phyloP scores from a whole-genome alignment of 2,329 filamentous ascomycete species.

The Clarireedia sp. region DNA sequence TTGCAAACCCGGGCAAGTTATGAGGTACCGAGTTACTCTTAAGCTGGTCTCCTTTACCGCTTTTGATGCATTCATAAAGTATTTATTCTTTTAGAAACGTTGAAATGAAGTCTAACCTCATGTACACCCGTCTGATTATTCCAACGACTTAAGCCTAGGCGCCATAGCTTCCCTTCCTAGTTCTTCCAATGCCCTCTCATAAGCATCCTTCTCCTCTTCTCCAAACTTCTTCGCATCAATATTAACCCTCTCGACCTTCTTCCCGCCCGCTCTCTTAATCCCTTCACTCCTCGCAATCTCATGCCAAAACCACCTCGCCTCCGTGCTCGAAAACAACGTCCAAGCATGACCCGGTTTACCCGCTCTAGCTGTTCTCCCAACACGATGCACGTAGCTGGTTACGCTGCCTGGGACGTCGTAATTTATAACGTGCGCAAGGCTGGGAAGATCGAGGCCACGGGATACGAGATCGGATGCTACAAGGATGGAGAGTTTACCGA shows the following conservation, averaged over 20 bases:
- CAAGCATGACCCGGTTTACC: constrained; percentile 70
- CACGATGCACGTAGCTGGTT: constrained; percentile 81
- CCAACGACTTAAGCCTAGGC: background rate
- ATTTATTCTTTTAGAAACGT: too few species aligned
- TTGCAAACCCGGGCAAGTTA: too few species aligned
- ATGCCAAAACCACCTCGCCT: constrained; percentile 82
- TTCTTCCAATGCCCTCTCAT: constrained; percentile 43
- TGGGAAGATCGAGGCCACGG: constrained; percentile 75
- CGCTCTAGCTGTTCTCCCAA: constrained; percentile 82
- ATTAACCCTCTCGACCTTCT: constrained; percentile 38
- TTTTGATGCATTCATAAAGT: too few species aligned
- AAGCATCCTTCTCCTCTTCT: constrained; percentile 34
- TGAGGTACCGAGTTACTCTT: too few species aligned
- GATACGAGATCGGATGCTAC: constrained; percentile 91
- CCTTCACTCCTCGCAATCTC: constrained; percentile 57
- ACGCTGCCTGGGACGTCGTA: constrained; percentile 83
- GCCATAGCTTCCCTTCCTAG: constrained; percentile 15
- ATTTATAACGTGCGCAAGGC: constrained; percentile 79
- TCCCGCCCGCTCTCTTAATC: constrained; percentile 36
- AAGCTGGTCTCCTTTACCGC: too few species aligned
- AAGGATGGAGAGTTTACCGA: constrained; percentile 60
- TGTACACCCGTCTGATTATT: too few species aligned
- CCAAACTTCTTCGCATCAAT: constrained; percentile 34
- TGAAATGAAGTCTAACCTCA: too few species aligned
- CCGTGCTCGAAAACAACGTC: constrained; percentile 75